phyloP scores from a whole-genome alignment of 768 basidiomycete genomes.

The Flagelloscypha sp. region DNA sequence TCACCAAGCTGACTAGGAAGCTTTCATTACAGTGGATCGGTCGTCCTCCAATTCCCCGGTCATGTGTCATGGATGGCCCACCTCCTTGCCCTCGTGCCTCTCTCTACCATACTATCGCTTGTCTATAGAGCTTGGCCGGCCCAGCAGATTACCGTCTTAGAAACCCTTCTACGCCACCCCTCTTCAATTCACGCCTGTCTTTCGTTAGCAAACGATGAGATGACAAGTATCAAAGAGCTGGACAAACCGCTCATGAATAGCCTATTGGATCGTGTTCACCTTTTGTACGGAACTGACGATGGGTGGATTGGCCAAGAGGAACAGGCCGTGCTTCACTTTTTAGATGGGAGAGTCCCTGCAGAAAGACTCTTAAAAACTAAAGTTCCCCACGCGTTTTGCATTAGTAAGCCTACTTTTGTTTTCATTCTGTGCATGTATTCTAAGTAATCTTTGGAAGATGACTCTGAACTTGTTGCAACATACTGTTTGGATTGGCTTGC shows the following conservation, averaged over 20 bases:
- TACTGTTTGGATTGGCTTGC: slow-evolving; percentile 41
- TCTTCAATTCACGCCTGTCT: slow-evolving; percentile 44
- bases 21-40: slow-evolving; percentile 35
- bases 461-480: slow-evolving; percentile 39
- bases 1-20: neutral
- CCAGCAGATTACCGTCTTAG: slow-evolving; percentile 36
- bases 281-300: slow-evolving; percentile 58
- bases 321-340: slow-evolving; percentile 29
- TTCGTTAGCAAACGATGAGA: slow-evolving; percentile 61
- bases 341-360: too few relatives aligned
- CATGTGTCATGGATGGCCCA: slow-evolving; percentile 38
- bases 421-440: neutral
- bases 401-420: slow-evolving; percentile 38
- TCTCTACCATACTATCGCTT: slow-evolving; percentile 32
- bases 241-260: slow-evolving; percentile 38
- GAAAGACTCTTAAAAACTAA: too few relatives aligned
- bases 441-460: slow-evolving; percentile 27
- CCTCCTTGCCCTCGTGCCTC: slow-evolving; percentile 27
- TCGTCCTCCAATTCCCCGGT: slow-evolving; percentile 33
- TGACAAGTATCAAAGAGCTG: slow-evolving; percentile 47
- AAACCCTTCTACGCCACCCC: slow-evolving; percentile 43
- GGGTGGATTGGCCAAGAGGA: slow-evolving; percentile 63
- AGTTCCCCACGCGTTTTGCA: slow-evolving; percentile 68
- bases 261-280: slow-evolving; percentile 28
- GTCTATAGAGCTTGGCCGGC: slow-evolving; percentile 46